phyloP scores from a whole-genome alignment of 2,329 filamentous ascomycete genomes.

The Malbranchea cinnamomea region DNA sequence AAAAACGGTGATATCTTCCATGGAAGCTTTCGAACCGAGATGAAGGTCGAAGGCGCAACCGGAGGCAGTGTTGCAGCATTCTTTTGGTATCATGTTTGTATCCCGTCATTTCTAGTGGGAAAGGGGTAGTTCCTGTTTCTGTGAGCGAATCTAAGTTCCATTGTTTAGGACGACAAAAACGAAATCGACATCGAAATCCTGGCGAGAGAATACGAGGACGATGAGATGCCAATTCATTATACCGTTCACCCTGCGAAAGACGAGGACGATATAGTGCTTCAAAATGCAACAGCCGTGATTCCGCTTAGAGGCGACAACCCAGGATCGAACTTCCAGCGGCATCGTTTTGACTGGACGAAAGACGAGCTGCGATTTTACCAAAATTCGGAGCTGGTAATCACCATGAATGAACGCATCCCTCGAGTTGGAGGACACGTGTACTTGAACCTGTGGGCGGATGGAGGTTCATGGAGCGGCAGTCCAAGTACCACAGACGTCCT shows the following conservation, averaged over 20 bases:
- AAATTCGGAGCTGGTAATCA: slow-evolving; percentile 12
- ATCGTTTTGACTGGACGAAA: slow-evolving; percentile 17
- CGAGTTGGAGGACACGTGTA: slow-evolving; percentile 12
- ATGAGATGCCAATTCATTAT: slow-evolving; percentile 15
- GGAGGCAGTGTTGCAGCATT: slow-evolving; percentile 17
- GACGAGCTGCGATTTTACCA: slow-evolving; percentile 14
- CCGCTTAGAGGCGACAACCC: slow-evolving; percentile 9
- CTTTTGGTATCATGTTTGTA: slow-evolving; percentile 18
- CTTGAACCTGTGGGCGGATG: slow-evolving; percentile 19
- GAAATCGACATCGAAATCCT: slow-evolving; percentile 18
- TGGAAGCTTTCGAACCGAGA: slow-evolving; percentile 15
- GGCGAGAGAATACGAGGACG: slow-evolving; percentile 12
- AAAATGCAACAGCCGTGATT: slow-evolving; percentile 14
- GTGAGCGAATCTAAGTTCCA: slow-evolving; percentile 1
- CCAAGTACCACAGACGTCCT: slow-evolving; percentile 16
- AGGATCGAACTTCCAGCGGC: slow-evolving; percentile 11
- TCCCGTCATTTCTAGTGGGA: not conserved
- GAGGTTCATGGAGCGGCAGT: slow-evolving; percentile 15
- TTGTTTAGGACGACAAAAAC: slow-evolving; percentile 14
- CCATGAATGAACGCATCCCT: slow-evolving; percentile 11
- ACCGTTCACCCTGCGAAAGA: slow-evolving; percentile 15
- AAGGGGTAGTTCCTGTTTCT: slow-evolving; percentile 1
- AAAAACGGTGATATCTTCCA: slow-evolving; percentile 13
- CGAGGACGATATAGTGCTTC: slow-evolving; percentile 10
- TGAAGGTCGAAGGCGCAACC: slow-evolving; percentile 14